A percentile compares a stretch with the other conserved stretches of the same genome.
Evolutionary conservation across 164 flowering plant genomes (phyloP).

Genomic region (Piper longum): DNA sequence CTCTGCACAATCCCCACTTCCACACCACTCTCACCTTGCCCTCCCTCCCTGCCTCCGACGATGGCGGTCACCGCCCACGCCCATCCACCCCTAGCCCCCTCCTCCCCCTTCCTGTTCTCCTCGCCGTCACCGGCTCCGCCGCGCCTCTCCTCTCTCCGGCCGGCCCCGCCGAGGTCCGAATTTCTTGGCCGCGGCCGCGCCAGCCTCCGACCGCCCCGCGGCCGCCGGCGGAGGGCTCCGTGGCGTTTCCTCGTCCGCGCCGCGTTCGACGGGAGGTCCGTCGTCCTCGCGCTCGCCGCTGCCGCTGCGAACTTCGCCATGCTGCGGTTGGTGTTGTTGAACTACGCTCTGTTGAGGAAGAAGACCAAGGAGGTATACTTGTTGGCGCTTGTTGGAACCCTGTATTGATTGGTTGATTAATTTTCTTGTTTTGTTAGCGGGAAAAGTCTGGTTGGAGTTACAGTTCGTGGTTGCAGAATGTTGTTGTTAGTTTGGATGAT

Average conservation of each 20-base stretch:
- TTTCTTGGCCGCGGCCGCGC: not conserved
- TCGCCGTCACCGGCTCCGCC: not conserved
- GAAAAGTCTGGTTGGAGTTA: not conserved
- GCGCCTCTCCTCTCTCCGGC: not conserved
- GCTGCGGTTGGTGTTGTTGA: constrained; percentile 13
- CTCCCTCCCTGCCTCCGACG: not conserved
- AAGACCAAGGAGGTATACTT: constrained; percentile 11
- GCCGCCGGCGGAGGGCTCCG: constrained; percentile 4
- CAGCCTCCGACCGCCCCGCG: not conserved
- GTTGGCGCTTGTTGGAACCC: not conserved
- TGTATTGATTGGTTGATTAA: too few species aligned
- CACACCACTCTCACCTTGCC: too few species aligned
- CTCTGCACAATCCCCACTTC: too few species aligned
- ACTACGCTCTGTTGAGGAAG: constrained; percentile 11
- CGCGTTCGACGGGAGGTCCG: constrained; percentile 24
- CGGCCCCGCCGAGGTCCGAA: not conserved
- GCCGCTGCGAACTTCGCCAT: constrained; percentile 25
- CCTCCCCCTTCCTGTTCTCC: not conserved
- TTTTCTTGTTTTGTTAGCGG: not conserved
- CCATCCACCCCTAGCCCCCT: not conserved
- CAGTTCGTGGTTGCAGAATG: not conserved
- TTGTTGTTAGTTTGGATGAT: not conserved
- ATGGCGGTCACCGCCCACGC: not conserved
- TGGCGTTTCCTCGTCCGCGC: constrained; percentile 23
- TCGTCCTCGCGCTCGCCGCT: constrained; percentile 30